Conservation (phyloP, 129 eudicot species). For the Flaveria bidentis region DNA sequence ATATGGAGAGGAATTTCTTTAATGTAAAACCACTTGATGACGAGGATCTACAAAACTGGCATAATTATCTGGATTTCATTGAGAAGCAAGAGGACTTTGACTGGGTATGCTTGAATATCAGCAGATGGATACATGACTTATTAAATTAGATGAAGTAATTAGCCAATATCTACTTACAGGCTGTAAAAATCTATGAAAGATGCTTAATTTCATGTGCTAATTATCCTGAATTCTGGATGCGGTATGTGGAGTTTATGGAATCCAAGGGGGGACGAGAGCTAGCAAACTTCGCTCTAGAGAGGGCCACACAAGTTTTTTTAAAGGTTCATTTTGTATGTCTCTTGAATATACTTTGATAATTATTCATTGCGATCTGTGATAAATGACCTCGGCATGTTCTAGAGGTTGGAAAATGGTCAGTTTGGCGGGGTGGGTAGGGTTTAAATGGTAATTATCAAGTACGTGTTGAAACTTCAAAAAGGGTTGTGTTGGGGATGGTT, state of each 20-base stretch:
- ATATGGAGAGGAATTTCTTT: conserved; percentile 57
- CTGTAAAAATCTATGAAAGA: conserved; percentile 77
- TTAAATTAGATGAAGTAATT: conserved; percentile 16
- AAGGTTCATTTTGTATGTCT: conserved; percentile 51
- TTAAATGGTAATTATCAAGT: not conserved
- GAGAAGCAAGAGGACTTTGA: conserved; percentile 85
- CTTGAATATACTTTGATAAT: conserved; percentile 14
- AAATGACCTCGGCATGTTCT: conserved; percentile 9
- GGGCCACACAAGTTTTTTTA: conserved; percentile 70
- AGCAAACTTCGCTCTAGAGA: conserved; percentile 65
- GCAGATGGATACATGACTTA: conserved; percentile 22
- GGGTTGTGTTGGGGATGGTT: not conserved
- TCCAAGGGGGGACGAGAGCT: conserved; percentile 81
- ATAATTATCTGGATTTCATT: conserved; percentile 67
- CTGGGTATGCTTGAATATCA: conserved; percentile 49
- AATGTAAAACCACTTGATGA: conserved; percentile 70
- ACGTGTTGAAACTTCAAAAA: not conserved
- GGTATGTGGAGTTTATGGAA: conserved; percentile 88
- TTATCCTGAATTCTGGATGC: conserved; percentile 97
- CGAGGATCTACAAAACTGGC: conserved; percentile 74
- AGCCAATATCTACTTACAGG: conserved; percentile 52
- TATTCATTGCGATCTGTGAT: conserved; percentile 22
- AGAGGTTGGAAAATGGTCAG: not conserved
- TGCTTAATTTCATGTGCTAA: conserved; percentile 90
- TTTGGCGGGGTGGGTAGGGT: not conserved